A percentile compares a stretch with the other conserved stretches of the same genome.
These are phyloP conservation scores for Acephala macrosclerotiorum DNA, from an alignment of 2,329 filamentous ascomycete genomes.

Conservation along the genomic window DNA sequence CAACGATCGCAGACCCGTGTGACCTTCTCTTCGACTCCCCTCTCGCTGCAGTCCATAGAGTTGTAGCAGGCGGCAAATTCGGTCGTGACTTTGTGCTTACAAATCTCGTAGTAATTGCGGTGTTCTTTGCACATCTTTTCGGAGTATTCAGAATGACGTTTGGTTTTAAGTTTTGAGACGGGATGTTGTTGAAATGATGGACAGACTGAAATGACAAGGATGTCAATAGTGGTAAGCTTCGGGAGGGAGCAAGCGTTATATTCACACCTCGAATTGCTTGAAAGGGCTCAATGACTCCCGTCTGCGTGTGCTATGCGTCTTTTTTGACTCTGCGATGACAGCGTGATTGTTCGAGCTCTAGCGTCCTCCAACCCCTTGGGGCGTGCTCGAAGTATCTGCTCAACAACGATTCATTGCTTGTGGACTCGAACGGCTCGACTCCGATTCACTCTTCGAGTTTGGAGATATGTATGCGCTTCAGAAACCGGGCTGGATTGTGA, in stretches of 20 bases:
- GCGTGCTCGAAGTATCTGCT: neutral
- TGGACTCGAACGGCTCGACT: neutral
- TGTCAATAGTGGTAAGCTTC: neutral
- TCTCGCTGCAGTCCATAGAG: neutral
- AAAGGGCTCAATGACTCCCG: no score
- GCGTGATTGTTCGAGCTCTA: neutral
- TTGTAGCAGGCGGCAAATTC: neutral
- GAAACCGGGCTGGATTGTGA: no score
- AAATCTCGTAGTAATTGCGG: neutral
- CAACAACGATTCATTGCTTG: neutral
- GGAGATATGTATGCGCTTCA: no score
- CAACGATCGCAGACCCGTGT: neutral
- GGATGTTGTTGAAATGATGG: neutral
- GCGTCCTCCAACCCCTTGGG: neutral
- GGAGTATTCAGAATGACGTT: neutral
- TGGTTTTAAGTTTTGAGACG: neutral
- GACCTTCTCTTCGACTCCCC: neutral
- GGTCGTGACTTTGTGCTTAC: neutral
- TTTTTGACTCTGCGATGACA: neutral
- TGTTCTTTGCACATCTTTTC: neutral
- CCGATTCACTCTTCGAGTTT: no score
- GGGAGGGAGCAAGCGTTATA: no score
- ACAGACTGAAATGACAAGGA: neutral
- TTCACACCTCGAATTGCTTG: no score
- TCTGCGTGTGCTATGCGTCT: no score